These are phyloP conservation scores for Breynia disticha DNA, from an alignment of 441 rosid species.

Conservation along the genomic window DNA sequence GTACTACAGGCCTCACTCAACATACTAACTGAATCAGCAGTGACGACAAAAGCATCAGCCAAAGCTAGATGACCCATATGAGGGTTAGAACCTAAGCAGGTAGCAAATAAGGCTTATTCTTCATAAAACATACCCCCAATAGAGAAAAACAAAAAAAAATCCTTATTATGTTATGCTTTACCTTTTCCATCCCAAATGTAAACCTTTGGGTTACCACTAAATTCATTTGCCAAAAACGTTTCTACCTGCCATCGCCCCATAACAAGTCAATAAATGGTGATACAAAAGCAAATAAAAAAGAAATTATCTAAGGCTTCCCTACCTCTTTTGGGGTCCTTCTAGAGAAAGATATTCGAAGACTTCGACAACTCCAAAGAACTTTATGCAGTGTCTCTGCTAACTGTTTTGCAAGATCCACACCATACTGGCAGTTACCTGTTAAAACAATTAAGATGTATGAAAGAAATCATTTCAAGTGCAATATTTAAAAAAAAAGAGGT, in stretches of 20 bases:
- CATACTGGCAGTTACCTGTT: constrained; percentile 64
- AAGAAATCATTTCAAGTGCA: background rate
- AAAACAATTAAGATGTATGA: background rate
- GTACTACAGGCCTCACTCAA: constrained; percentile 94
- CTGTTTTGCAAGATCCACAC: constrained; percentile 64
- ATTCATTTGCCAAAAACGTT: constrained; percentile 39
- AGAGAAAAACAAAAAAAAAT: no score
- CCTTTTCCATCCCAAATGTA: constrained; percentile 85
- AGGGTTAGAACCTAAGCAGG: constrained; percentile 62
- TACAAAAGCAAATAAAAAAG: constrained; percentile 1
- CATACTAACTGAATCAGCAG: constrained; percentile 95
- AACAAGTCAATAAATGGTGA: constrained; percentile 5
- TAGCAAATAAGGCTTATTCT: constrained; percentile 11
- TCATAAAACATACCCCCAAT: background rate
- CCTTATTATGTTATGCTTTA: constrained; percentile 9
- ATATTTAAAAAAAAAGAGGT: no score
- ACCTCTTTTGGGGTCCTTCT: constrained; percentile 75
- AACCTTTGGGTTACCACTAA: constrained; percentile 58
- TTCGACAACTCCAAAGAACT: constrained; percentile 74
- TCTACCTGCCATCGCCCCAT: constrained; percentile 37
- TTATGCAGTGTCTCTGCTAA: constrained; percentile 38
- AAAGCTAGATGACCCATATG: constrained; percentile 88
- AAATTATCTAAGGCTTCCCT: constrained; percentile 7
- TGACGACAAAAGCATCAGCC: constrained; percentile 90
- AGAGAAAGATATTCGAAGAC: constrained; percentile 70